Conservation (phyloP, 805 yeast species). For the Nakazawaea ernobii region DNA sequence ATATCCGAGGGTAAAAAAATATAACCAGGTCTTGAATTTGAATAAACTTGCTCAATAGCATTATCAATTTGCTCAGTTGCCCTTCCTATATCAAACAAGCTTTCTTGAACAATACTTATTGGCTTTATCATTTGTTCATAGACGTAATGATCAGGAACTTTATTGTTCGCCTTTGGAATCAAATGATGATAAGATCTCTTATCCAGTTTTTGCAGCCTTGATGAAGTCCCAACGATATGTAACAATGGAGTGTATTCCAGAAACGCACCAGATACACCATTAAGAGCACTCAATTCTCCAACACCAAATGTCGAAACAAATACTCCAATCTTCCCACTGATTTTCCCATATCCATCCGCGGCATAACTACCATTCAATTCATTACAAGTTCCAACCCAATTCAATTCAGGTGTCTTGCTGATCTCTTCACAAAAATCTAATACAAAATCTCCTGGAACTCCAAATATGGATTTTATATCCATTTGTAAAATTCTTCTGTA, state of each 20-base stretch:
- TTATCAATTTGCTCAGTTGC: slow-evolving; percentile 64
- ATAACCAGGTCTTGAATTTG: slow-evolving; percentile 76
- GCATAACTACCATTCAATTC: slow-evolving; percentile 48
- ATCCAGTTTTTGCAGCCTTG: slow-evolving; percentile 14
- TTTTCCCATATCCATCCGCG: slow-evolving; percentile 41
- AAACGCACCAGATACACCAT: slow-evolving; percentile 44
- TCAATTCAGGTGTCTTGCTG: slow-evolving; percentile 23
- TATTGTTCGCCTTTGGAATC: slow-evolving; percentile 43
- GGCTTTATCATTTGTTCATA: slow-evolving; percentile 59
- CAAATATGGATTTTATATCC: slow-evolving; percentile 41
- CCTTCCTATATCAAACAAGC: slow-evolving; percentile 34
- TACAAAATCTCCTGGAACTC: slow-evolving; percentile 61
- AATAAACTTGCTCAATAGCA: slow-evolving; percentile 51
- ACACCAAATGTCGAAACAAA: slow-evolving; percentile 46
- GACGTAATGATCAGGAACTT: slow-evolving; percentile 50
- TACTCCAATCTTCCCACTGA: slow-evolving; percentile 30
- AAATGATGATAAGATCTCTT: slow-evolving; percentile 28
- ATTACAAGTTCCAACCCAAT: slow-evolving; percentile 43
- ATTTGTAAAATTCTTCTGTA: slow-evolving; percentile 38
- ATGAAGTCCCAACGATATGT: slow-evolving; percentile 45
- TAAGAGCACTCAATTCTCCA: slow-evolving; percentile 45
- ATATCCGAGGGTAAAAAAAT: slow-evolving; percentile 72
- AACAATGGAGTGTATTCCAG: slow-evolving; percentile 41
- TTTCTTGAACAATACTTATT: slow-evolving; percentile 50
- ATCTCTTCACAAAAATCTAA: slow-evolving; percentile 42